A percentile compares a stretch with the other conserved stretches of the same genome.
Evolutionary conservation across 2,329 filamentous ascomycete species (phyloP).

Genomic region (Sarocladium oryzae): DNA sequence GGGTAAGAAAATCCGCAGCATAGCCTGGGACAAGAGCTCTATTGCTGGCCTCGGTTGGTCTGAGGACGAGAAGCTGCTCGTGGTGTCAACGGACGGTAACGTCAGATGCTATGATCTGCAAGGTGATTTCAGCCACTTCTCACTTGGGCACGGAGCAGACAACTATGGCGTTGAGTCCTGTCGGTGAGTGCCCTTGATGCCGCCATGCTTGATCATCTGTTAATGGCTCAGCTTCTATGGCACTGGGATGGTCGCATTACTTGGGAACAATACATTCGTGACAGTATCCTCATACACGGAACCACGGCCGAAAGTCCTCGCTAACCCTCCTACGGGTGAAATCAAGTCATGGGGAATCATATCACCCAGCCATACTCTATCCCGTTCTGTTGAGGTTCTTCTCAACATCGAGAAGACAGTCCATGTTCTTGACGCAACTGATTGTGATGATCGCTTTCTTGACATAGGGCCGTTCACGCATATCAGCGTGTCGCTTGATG

Average conservation of each 20-base stretch:
- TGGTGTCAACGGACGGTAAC: conserved; percentile 82
- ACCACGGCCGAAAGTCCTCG: conserved; percentile 78
- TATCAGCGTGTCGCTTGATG: conserved; percentile 85
- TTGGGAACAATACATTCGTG: conserved; percentile 81
- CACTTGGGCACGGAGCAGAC: conserved; percentile 81
- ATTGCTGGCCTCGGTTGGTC: conserved; percentile 93
- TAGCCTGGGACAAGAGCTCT: conserved; percentile 84
- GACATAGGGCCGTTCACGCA: conserved; percentile 91
- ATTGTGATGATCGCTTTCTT: conserved; percentile 84
- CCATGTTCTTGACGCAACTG: conserved; percentile 78
- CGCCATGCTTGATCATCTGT: background rate
- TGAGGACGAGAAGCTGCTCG: conserved; percentile 84
- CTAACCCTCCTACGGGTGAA: conserved; percentile 66
- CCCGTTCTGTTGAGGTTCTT: conserved; percentile 86
- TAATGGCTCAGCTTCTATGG: conserved; percentile 62
- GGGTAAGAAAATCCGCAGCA: conserved; percentile 77
- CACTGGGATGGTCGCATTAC: conserved; percentile 84
- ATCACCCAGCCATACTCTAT: conserved; percentile 80
- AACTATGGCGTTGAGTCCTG: conserved; percentile 84
- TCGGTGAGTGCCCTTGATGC: conserved; percentile 34
- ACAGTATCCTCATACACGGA: conserved; percentile 87
- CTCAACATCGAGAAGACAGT: conserved; percentile 80
- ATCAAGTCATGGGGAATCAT: conserved; percentile 88
- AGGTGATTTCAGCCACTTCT: conserved; percentile 91
- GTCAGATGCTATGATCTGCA: conserved; percentile 91